These are phyloP conservation scores for Juncus inflexus DNA, from an alignment of 176 grass and related monocot species.

Conservation along the genomic window DNA sequence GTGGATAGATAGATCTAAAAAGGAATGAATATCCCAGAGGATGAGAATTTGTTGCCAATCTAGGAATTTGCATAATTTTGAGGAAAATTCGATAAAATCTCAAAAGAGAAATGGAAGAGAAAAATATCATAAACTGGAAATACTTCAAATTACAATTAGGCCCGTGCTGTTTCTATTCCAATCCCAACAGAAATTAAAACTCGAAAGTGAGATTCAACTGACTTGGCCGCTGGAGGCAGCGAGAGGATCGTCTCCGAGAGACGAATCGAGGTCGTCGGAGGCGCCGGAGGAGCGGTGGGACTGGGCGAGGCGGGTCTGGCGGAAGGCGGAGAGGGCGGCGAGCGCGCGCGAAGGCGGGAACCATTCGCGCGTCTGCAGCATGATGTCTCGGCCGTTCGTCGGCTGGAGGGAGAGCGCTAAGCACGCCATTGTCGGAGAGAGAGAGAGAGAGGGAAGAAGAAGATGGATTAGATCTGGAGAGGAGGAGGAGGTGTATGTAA, in stretches of 20 bases:
- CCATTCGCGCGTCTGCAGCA: slow-evolving; percentile 93
- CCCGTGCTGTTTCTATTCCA: too few species aligned
- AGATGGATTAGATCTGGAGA: slow-evolving; percentile 40
- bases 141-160: too few species aligned
- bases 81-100: too few species aligned
- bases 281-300: slow-evolving; percentile 37
- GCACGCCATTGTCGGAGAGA: slow-evolving; percentile 63
- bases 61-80: too few species aligned
- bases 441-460: slow-evolving; percentile 24
- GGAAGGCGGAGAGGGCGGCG: slow-evolving; percentile 90
- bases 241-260: slow-evolving; percentile 87
- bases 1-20: too few species aligned
- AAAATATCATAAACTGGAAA: too few species aligned
- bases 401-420: slow-evolving; percentile 94
- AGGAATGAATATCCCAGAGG: too few species aligned
- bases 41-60: too few species aligned
- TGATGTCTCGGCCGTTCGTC: slow-evolving; percentile 81
- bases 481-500: slow-evolving; percentile 5
- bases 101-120: too few species aligned
- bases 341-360: slow-evolving; percentile 95
- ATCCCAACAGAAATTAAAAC: background rate
- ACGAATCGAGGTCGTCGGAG: slow-evolving; percentile 44
- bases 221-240: slow-evolving; percentile 79
- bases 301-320: slow-evolving; percentile 70
- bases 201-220: background rate